Evolutionary conservation across 2,329 filamentous ascomycete species (phyloP), one percentile per base, ranked within the genome.

Genomic region (Helicocarpus griseus): DNA sequence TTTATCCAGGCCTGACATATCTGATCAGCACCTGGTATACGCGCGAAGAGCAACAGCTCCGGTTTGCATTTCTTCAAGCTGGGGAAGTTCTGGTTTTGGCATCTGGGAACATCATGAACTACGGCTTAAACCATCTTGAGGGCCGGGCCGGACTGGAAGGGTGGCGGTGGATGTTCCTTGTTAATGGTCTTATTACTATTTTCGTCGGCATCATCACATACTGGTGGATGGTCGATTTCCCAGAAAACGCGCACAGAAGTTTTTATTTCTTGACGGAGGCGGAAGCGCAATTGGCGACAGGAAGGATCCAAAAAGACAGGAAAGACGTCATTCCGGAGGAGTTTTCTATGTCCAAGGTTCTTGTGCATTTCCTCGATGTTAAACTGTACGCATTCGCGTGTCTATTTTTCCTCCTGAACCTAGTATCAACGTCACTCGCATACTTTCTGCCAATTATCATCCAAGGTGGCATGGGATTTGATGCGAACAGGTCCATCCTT

Each of bases 171-270:
- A 86, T 86, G 81, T 86, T 81, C 57, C 63, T 85, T 0, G 79
- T 86, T 0, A 82, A 86, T 58, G 82, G 83, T 0, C 60, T 78
- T 8, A 79, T 86, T 57, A 76, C 82, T 4, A 74, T 75, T 53
- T 51, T 80, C 21, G 66, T 86, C 19, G 82, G 82, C 2, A 58
- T 83, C 28, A 53, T 75, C 11, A 84, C 82, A 0, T 85, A 81
- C 60, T 83, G 81, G 73, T 86, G 82, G 82, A 85, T 86, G 69
- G 73, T 85, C 39, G 81, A 85, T 60, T 86, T 86, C 55, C 82
- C 82, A 0, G 82, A 86, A 57, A 72, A 80, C 24, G 73, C 79
- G 1, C 71, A 79, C 49, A 67, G 66, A 11, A 81, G 77, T 48
- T 77, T 80, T 56, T 70, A 63, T 58, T 86, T 86, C 60, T 70